Conservation (phyloP, 108 stramenopile genomes). For the Cylindrotheca fusiformis region DNA sequence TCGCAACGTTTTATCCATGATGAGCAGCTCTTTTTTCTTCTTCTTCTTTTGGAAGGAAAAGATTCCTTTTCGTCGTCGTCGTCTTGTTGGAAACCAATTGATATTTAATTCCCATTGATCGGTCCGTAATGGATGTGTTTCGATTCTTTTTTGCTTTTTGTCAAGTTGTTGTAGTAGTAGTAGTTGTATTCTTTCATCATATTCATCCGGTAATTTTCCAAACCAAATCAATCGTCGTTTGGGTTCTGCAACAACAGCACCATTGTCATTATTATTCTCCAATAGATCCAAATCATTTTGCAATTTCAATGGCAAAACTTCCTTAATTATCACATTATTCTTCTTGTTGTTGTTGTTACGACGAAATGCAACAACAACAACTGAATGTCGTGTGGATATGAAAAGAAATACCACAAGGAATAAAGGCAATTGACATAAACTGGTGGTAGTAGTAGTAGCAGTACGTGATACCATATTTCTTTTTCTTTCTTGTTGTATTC, state of each 20-base stretch:
- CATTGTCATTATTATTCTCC: not conserved
- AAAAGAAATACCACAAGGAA: no score
- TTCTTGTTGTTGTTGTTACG: no score
- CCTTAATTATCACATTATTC: no score
- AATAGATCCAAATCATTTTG: not conserved
- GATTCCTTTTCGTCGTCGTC: not conserved
- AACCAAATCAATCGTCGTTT: constrained; percentile 5
- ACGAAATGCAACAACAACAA: no score
- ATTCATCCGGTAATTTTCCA: not conserved
- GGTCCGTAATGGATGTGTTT: constrained; percentile 7
- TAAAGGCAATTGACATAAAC: no score
- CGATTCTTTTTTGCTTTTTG: not conserved
- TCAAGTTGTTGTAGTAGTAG: not conserved
- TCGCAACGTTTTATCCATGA: not conserved
- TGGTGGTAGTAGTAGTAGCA: no score
- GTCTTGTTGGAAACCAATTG: constrained; percentile 9
- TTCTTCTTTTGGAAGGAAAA: not conserved
- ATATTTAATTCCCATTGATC: not conserved
- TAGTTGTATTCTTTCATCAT: not conserved
- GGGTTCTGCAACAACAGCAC: not conserved
- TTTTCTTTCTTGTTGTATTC: no score
- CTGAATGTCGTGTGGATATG: no score
- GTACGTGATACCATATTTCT: no score
- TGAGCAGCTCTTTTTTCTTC: no score
- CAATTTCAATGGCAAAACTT: not conserved